phyloP scores from a whole-genome alignment of 768 basidiomycete genomes.

The Russula earlei region DNA sequence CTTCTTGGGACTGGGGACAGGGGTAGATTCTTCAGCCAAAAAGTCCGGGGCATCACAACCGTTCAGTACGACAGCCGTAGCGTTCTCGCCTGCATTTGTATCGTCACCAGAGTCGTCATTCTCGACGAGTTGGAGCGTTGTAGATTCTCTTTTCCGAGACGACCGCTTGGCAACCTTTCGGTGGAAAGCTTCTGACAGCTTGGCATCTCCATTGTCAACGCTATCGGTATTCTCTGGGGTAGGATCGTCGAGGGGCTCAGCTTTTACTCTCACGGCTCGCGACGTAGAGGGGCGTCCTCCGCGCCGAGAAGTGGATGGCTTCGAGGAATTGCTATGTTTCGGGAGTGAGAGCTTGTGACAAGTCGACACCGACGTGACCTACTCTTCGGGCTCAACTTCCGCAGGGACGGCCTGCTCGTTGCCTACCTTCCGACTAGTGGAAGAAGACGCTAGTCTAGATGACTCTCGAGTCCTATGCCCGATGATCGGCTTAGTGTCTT shows the following conservation, averaged over 20 bases:
- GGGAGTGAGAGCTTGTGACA: slow-evolving; percentile 4
- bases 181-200: not conserved
- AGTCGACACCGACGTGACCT: slow-evolving; percentile 1
- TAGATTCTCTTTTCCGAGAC: slow-evolving; percentile 5
- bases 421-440: not conserved
- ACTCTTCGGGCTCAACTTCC: slow-evolving; percentile 4
- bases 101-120: not conserved
- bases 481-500: slow-evolving; percentile 10
- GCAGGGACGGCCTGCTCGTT: not conserved
- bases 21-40: not conserved
- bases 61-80: not conserved
- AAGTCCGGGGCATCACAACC: not conserved
- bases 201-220: not conserved
- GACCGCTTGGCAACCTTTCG: not conserved
- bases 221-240: slow-evolving; percentile 9
- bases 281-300: slow-evolving; percentile 14
- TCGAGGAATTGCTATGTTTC: not conserved
- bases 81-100: not conserved
- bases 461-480: not conserved
- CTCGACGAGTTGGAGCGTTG: not conserved
- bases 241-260: slow-evolving; percentile 14
- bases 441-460: not conserved
- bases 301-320: slow-evolving; percentile 10
- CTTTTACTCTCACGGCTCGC: slow-evolving; percentile 10
- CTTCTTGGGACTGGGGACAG: slow-evolving; percentile 7